Conservation (phyloP, 495 filamentous ascomycete species). For the Aspergillus incahuasiensis region DNA sequence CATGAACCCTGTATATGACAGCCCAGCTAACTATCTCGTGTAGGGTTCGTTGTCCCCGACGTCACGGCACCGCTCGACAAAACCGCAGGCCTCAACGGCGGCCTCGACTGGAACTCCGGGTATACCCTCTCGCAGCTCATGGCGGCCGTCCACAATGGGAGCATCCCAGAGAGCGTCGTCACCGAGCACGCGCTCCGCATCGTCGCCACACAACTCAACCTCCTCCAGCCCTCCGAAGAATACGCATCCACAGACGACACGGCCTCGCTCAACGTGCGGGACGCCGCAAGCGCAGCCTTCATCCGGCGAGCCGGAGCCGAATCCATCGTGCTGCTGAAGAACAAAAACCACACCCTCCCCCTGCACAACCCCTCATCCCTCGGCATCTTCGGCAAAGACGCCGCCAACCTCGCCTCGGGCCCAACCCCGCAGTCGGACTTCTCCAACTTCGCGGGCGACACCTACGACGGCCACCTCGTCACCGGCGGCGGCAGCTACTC, state of each 20-base stretch:
- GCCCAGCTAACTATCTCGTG: background rate
- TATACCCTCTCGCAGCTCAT: conserved; percentile 23
- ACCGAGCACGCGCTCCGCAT: conserved; percentile 64
- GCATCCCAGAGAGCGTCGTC: conserved; percentile 38
- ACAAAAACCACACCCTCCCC: conserved; percentile 58
- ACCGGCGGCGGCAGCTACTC: background rate
- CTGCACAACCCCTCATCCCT: conserved; percentile 51
- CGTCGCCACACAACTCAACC: conserved; percentile 51
- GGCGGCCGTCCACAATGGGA: conserved; percentile 50
- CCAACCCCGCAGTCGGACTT: background rate
- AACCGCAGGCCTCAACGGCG: background rate
- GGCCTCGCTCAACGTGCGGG: background rate
- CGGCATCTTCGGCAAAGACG: conserved; percentile 65
- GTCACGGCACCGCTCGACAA: background rate
- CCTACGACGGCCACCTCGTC: background rate
- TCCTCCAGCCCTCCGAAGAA: background rate
- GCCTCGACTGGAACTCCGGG: background rate
- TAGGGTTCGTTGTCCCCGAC: conserved; percentile 50
- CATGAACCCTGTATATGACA: background rate
- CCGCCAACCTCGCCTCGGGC: conserved; percentile 15
- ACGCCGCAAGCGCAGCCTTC: conserved; percentile 44
- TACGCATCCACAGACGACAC: background rate
- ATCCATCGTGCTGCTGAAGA: conserved; percentile 73
- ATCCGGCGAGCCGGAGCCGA: conserved; percentile 54
- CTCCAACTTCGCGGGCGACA: background rate